Percentiles rank a stretch among this genome's conserved stretches.
Evolutionary conservation across 768 basidiomycete species (phyloP).

Genomic region (Amanita exitialis): DNA sequence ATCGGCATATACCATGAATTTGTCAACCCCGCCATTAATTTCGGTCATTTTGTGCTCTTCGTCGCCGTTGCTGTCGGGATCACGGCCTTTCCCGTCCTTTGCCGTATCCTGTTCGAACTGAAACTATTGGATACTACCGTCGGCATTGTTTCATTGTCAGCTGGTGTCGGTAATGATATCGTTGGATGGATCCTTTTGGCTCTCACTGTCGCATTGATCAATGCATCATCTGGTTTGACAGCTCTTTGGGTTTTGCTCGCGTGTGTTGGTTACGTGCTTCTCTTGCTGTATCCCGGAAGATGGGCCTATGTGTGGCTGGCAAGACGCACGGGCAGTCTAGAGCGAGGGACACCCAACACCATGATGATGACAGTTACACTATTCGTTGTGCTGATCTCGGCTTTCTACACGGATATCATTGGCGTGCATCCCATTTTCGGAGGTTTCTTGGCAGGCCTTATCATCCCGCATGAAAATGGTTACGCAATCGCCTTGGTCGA

Average conservation of each 20-base stretch:
- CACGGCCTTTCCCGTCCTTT: slow-evolving; percentile 76
- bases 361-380: slow-evolving; percentile 74
- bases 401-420: slow-evolving; percentile 83
- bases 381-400: slow-evolving; percentile 61
- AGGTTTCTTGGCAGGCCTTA: slow-evolving; percentile 73
- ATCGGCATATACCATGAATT: slow-evolving; percentile 71
- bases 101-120: slow-evolving; percentile 76
- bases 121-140: slow-evolving; percentile 78
- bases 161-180: slow-evolving; percentile 71
- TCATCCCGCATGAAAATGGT: slow-evolving; percentile 77
- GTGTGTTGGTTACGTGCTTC: slow-evolving; percentile 51
- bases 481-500: slow-evolving; percentile 74
- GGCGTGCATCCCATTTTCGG: slow-evolving; percentile 67
- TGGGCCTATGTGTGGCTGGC: slow-evolving; percentile 62
- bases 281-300: slow-evolving; percentile 56
- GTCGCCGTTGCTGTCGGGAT: slow-evolving; percentile 75
- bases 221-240: slow-evolving; percentile 60
- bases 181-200: slow-evolving; percentile 83
- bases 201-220: slow-evolving; percentile 75
- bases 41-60: slow-evolving; percentile 81
- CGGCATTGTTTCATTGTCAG: slow-evolving; percentile 74
- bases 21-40: slow-evolving; percentile 43
- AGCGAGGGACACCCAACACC: slow-evolving; percentile 60
- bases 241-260: slow-evolving; percentile 77
- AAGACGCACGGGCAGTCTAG: slow-evolving; percentile 57